phyloP scores from a whole-genome alignment of 306 rosid species.

The Quercus mongolica region DNA sequence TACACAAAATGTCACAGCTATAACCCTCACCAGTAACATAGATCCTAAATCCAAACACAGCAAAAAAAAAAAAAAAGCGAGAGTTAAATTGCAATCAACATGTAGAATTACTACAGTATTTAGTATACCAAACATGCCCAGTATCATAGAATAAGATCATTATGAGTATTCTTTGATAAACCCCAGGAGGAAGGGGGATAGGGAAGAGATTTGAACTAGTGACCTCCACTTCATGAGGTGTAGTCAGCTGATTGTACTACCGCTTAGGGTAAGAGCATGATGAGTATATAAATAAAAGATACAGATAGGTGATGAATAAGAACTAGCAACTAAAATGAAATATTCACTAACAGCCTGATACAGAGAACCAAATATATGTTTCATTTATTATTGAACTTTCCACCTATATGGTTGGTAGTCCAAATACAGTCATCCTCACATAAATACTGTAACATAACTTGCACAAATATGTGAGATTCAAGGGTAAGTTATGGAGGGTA shows the following conservation, averaged over 20 bases:
- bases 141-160: too few species aligned
- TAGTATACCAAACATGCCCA: too few species aligned
- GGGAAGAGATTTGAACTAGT: too few species aligned
- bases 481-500: neutral
- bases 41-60: slow-evolving; percentile 51
- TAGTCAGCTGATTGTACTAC: too few species aligned
- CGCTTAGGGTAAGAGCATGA: neutral
- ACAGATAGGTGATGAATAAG: neutral
- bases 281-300: neutral
- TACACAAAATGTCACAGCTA: slow-evolving; percentile 94
- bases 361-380: neutral
- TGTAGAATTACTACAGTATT: too few species aligned
- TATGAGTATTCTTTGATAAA: too few species aligned
- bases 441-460: neutral
- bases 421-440: neutral
- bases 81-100: too few species aligned
- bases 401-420: neutral
- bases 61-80: neutral
- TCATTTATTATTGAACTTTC: neutral
- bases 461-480: neutral
- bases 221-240: too few species aligned
- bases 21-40: slow-evolving; percentile 82
- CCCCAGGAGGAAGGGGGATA: too few species aligned
- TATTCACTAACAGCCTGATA: neutral
- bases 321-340: neutral